phyloP scores from a whole-genome alignment of 148 eudicot species.

The Silene uniflora region DNA sequence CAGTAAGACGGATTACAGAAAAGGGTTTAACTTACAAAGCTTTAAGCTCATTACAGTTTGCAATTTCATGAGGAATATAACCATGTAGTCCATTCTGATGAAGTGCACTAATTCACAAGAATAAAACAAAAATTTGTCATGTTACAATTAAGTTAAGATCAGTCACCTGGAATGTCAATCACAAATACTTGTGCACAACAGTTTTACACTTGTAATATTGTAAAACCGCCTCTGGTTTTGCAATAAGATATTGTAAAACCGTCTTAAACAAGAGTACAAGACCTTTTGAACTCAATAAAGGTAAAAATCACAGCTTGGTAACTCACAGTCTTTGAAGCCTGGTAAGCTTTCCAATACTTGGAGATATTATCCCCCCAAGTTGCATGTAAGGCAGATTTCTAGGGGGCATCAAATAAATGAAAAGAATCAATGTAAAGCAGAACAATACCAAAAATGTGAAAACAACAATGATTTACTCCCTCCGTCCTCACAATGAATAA shows the following conservation, averaged over 20 bases:
- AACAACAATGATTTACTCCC: no score
- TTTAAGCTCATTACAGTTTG: slow-evolving; percentile 75
- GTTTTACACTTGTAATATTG: no score
- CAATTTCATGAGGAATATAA: slow-evolving; percentile 73
- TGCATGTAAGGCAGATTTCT: slow-evolving; percentile 94
- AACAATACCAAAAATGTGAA: background rate
- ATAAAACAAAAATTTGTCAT: slow-evolving; percentile 3
- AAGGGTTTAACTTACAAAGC: slow-evolving; percentile 63
- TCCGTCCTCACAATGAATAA: no score
- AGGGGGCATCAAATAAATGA: slow-evolving; percentile 26
- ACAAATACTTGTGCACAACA: no score
- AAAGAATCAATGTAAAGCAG: background rate
- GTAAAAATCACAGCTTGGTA: background rate
- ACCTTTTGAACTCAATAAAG: no score
- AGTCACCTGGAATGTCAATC: background rate
- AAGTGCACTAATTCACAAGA: slow-evolving; percentile 57
- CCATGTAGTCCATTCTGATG: slow-evolving; percentile 95
- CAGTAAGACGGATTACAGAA: background rate
- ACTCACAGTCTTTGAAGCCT: slow-evolving; percentile 90
- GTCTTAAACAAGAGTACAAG: no score
- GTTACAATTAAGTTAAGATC: background rate
- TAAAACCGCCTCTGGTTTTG: no score
- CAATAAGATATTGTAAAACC: no score
- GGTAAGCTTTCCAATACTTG: slow-evolving; percentile 77
- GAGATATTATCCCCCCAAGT: slow-evolving; percentile 79